Evolutionary conservation across 2,329 filamentous ascomycete species (phyloP).

Genomic region (Orbilia oligospora): DNA sequence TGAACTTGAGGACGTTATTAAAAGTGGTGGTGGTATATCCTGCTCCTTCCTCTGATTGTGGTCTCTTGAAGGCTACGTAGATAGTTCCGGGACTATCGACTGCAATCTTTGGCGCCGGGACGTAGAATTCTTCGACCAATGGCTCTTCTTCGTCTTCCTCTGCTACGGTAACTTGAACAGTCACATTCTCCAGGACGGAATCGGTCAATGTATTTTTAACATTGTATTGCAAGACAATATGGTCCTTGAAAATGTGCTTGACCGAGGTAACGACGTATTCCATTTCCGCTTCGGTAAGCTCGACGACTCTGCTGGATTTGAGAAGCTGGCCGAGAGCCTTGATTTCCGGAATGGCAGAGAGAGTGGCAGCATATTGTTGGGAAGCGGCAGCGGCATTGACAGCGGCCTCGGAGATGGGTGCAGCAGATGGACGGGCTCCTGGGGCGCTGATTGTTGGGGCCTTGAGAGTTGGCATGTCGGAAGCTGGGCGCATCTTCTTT

Average conservation of each 20-base stretch:
- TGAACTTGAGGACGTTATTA: constrained; percentile 95
- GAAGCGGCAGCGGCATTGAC: constrained; percentile 83
- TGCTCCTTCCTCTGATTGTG: constrained; percentile 65
- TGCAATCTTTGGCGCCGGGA: constrained; percentile 84
- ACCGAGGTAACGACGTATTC: constrained; percentile 94
- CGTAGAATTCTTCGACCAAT: constrained; percentile 88
- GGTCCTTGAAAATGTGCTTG: constrained; percentile 98
- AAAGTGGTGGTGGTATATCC: constrained; percentile 86
- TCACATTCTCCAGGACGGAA: constrained; percentile 90
- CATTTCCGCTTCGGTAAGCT: constrained; percentile 96
- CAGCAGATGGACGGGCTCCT: constrained; percentile 72
- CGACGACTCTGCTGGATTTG: constrained; percentile 87
- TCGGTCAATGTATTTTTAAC: constrained; percentile 97
- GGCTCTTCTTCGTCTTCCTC: constrained; percentile 75
- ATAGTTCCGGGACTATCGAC: constrained; percentile 92
- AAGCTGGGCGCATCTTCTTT: constrained; percentile 86
- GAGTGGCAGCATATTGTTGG: constrained; percentile 79
- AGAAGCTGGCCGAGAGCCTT: constrained; percentile 89
- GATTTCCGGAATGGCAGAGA: constrained; percentile 81
- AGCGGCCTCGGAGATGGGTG: constrained; percentile 79
- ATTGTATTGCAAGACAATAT: constrained; percentile 95
- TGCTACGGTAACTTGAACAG: constrained; percentile 84
- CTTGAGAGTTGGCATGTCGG: constrained; percentile 92
- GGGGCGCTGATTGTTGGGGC: constrained; percentile 84
- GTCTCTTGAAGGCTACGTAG: constrained; percentile 93